Base-by-base conservation (phyloP, 345 rosid species). In the Adansonia digitata region DNA sequence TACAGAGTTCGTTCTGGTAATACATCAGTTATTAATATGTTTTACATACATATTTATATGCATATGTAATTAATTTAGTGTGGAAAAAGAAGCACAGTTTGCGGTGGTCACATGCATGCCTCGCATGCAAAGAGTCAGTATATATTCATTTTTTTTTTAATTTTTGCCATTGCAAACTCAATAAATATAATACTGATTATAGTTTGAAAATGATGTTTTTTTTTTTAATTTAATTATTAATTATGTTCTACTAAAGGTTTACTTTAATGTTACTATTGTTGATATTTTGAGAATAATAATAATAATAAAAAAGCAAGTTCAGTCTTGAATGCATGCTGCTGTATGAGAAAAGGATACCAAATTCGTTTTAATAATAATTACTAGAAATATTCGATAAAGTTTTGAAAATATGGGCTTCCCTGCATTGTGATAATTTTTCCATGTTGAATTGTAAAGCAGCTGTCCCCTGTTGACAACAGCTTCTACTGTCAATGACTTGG, bases 81-180 rank as follows among this genome's bases (percentile, higher is more conserved):
- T 48, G 53, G 8, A 17, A 48, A 42, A 59, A 8, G 70, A 68
- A 76, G 83, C 83, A 63, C 42, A 22, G 72, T 49, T 73, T 73
- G 80, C 77, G 80, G 81, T 74, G 76, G 69, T 70, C 81, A 81
- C 81, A 74, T 81, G 81, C 62, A 48, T 48, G 53, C 20, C 24
- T 20, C 27, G 42, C 68, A 71, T 26, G 60, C 75, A 70, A 61
- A 13, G 12, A 45, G 55, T 67, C 52, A 40, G 71, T 20, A n/a
- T 18, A n/a, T n/a, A n/a, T n/a, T n/a, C n/a, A n/a, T n/a, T 29
- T 60, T 35, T 7, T 60, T 17, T 27, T 5, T 1, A 13, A 60
- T 12, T 60, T 60, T 57, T 17, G 8, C 6, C 6, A 59, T 6
- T 61, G 17, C 18, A 1, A 29, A 27, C 24, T 27, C 17, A 61